Base-by-base conservation (phyloP, 768 basidiomycete species). In the Boletus fagicola region DNA sequence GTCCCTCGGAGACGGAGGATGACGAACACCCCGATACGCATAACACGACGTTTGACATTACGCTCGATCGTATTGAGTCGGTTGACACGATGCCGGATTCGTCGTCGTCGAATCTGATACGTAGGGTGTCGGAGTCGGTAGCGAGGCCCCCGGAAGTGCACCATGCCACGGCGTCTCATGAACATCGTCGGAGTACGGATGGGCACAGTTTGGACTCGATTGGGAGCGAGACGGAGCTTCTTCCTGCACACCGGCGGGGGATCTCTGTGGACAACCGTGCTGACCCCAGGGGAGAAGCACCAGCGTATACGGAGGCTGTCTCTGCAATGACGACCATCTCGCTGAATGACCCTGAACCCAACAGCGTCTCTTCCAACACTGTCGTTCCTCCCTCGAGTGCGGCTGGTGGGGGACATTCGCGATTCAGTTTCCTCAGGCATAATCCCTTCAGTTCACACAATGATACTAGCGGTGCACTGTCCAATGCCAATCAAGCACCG, bases 261-360 rank as follows among this genome's bases (percentile, higher is more conserved):
- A 10, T 59, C 11, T 67, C 65, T 24, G 45, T 12, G 26, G 57
- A 51, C 15, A 20, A 16, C 15, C n/a, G 18, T 18, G 45, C 26
- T 13, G 80, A 79, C 63, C 76, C 79, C 10, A 74, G 84, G 59
- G 89, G 86, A 24, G 82, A 83, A 40, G 84, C 86, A 6, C 88
- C 89, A 5, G 70, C 87, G 0, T 91, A 91, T 68, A 82, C 79
- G 50, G 87, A 89, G 62, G 61, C 57, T 31, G 54, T 60, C 36
- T 65, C 71, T 40, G 47, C 39, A 12, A 46, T 43, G 60, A 43
- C 48, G 42, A 49, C 44, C 33, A 46, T 70, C 44, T 55, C 66
- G 31, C 45, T 59, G 13, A 54, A 62, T 51, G 60, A 72, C 36
- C 58, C 69, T 35, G 66, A 69, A 59, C 57, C 59, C 22, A 57